Evolutionary conservation across 768 basidiomycete species (phyloP).

Genomic region (Rhodosporidiobolus sp.): DNA sequence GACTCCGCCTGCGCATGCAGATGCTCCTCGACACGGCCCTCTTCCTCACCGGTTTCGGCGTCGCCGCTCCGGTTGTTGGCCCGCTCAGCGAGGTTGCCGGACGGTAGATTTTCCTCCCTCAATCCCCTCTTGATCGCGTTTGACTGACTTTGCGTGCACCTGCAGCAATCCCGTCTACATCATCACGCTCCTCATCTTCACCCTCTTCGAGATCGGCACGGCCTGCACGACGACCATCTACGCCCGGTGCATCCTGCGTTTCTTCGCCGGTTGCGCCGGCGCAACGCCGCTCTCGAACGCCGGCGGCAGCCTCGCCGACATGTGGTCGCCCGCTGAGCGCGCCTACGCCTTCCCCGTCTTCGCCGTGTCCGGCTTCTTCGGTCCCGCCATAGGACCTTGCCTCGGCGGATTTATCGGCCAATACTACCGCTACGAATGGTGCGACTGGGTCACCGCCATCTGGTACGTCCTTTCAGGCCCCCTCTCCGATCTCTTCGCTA

Average conservation of each 20-base stretch:
- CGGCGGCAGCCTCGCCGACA: conserved; percentile 6
- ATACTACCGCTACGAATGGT: conserved; percentile 1
- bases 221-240: conserved; percentile 7
- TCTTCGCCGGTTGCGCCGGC: conserved; percentile 18
- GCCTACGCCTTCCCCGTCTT: conserved; percentile 2
- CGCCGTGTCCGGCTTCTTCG: conserved; percentile 5
- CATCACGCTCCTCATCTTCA: conserved; percentile 9
- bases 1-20: not conserved
- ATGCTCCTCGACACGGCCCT: conserved; percentile 11
- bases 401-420: conserved; percentile 1
- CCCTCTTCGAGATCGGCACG: conserved; percentile 7
- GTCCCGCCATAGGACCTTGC: not conserved
- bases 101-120: not conserved
- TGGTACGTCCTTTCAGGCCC: not conserved
- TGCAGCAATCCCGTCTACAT: conserved; percentile 22
- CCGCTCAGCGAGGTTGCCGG: conserved; percentile 18
- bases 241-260: conserved; percentile 2
- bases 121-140: fast-evolving
- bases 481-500: not conserved
- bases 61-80: not conserved
- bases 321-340: not conserved
- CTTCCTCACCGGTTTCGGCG: conserved; percentile 11
- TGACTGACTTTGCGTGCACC: no score
- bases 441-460: conserved; percentile 6
- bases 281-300: conserved; percentile 19